Evolutionary conservation across 176 grass and related monocot genomes (phyloP), one percentile per base, ranked within the genome.

Genomic region (Raddia guianensis): DNA sequence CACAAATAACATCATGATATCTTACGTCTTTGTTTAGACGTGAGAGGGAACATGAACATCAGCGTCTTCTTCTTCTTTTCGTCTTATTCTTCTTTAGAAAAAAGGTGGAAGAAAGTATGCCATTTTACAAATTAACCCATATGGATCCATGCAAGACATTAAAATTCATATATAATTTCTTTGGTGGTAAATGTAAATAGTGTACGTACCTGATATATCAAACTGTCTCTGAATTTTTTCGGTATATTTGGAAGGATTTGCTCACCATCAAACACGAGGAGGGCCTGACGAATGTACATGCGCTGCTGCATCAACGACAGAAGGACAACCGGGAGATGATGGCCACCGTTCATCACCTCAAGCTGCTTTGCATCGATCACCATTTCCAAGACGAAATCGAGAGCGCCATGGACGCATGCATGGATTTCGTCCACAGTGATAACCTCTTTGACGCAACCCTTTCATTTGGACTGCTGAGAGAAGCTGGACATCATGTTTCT

Each of bases 291-390:
- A 57, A 57, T 46, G 50, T 87, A 3, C 21, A 66, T 2, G 70
- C 20, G 33, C 7, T 72, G 21, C 74, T 88, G 0, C 74, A 61
- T 49, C 74, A 11, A 43, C 51, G 19, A 12, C 50, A 51, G 13
- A 87, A 60, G n/a, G 62, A 19, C 8, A 21, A 12, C 6, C 45
- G 47, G 45, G 76, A 68, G 37, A 35, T 52, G 46, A 27, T 93
- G 51, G 15, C 12, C 35, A 55, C 52, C 32, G 40, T 93, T 34
- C 67, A 89, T 49, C 79, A 78, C 83, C 80, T 92, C 10, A 86
- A 58, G 33, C 80, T 60, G 45, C 84, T 92, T 44, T 86, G 83
- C 75, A 64, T 92, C 20, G 90, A 87, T 37, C 68, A 87, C 58
- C 66, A 89, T 53, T 92, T 92, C 33, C 3, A 49, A 11, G 80